A percentile compares a stretch with the other conserved stretches of the same genome.
These are phyloP conservation scores for Solanum pinnatisectum DNA, from an alignment of 257 asterid genomes.

Conservation along the genomic window DNA sequence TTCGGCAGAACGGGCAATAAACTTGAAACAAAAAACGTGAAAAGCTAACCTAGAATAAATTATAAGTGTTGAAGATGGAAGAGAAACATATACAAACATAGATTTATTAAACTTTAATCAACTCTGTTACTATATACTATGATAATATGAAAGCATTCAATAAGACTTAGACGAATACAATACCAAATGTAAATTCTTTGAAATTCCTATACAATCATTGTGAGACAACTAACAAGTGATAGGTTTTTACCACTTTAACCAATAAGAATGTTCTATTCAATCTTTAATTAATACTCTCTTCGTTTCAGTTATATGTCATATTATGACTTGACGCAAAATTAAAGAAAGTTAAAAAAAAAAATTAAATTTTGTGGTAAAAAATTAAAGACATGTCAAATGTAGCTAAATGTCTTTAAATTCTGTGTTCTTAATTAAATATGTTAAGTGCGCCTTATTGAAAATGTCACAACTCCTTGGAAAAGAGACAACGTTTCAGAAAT, in stretches of 20 bases:
- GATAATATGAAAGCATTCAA: too few relatives aligned
- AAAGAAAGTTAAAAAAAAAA: accelerated
- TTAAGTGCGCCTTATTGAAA: too few relatives aligned
- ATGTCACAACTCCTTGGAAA: too few relatives aligned
- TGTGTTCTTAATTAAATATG: too few relatives aligned
- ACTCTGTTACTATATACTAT: too few relatives aligned
- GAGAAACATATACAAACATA: neutral
- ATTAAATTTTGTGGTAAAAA: too few relatives aligned
- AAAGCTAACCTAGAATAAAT: neutral
- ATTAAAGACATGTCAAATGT: neutral
- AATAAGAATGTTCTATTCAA: neutral
- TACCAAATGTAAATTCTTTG: neutral
- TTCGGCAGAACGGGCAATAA: too few relatives aligned
- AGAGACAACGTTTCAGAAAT: too few relatives aligned
- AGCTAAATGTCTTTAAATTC: too few relatives aligned
- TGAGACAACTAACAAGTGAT: neutral
- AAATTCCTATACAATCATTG: neutral
- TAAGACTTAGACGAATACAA: neutral
- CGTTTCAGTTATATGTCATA: neutral
- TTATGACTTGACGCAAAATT: neutral
- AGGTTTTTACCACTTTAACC: neutral
- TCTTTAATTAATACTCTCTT: too few relatives aligned
- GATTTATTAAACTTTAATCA: neutral
- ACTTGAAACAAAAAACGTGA: neutral
- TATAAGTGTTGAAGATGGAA: neutral